Conservation (phyloP, 1,284 basidiomycete genomes). For the Sanghuangporus sanghuang region DNA sequence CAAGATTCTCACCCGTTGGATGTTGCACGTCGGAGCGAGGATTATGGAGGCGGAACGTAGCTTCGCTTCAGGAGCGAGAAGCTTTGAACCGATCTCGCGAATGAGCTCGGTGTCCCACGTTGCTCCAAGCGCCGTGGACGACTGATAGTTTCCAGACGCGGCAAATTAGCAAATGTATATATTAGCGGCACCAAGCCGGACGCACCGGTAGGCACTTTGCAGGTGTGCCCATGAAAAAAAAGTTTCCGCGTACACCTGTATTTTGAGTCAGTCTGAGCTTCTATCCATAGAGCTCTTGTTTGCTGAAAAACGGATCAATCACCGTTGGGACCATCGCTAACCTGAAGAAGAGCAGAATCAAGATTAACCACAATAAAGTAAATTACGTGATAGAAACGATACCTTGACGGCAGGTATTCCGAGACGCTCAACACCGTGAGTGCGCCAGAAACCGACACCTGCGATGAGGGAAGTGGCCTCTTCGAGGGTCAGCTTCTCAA, state of each 20-base stretch:
- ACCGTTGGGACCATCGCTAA: slow-evolving; percentile 73
- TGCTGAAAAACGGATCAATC: slow-evolving; percentile 13
- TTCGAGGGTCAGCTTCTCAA: slow-evolving; percentile 62
- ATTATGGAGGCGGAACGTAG: slow-evolving; percentile 62
- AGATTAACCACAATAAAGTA: background rate
- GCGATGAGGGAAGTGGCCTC: slow-evolving; percentile 67
- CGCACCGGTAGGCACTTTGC: slow-evolving; percentile 54
- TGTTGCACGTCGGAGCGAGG: slow-evolving; percentile 77
- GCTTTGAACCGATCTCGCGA: slow-evolving; percentile 52
- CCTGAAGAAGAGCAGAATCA: slow-evolving; percentile 30
- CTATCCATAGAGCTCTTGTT: slow-evolving; percentile 19
- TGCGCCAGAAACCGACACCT: slow-evolving; percentile 76
- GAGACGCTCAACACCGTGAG: slow-evolving; percentile 55
- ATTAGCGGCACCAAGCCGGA: background rate
- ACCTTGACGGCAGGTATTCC: slow-evolving; percentile 72
- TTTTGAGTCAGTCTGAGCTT: background rate
- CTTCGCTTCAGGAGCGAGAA: slow-evolving; percentile 70
- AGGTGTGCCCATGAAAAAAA: slow-evolving; percentile 60
- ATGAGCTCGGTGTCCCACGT: slow-evolving; percentile 71
- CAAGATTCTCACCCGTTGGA: slow-evolving; percentile 49
- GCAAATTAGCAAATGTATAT: background rate
- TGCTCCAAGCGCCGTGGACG: slow-evolving; percentile 66
- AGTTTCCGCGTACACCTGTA: slow-evolving; percentile 46
- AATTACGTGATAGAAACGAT: slow-evolving; percentile 12
- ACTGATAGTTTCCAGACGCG: slow-evolving; percentile 30